phyloP scores from a whole-genome alignment of 176 grass and related monocot species.

The Rhynchospora tenuis region DNA sequence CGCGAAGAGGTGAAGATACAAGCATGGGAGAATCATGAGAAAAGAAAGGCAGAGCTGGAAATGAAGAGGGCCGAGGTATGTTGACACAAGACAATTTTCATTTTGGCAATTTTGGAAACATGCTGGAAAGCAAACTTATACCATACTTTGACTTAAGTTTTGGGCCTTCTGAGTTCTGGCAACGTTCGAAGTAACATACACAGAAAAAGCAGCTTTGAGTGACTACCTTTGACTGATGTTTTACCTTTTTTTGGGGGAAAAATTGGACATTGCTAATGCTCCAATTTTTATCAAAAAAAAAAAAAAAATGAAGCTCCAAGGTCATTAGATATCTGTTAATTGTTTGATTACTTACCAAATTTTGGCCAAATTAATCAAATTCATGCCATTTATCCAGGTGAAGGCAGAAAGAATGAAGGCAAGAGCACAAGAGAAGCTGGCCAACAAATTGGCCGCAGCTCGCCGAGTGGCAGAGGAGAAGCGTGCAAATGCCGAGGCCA shows the following conservation, averaged over 20 bases:
- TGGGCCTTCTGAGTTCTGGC: no score
- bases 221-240: background rate
- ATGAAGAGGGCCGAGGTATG: constrained; percentile 78
- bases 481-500: constrained; percentile 53
- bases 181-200: no score
- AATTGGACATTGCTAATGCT: no score
- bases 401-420: constrained; percentile 80
- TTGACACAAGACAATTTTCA: background rate
- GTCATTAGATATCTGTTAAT: background rate
- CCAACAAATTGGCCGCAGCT: constrained; percentile 46
- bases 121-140: background rate
- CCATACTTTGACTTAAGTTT: no score
- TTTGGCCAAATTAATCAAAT: background rate
- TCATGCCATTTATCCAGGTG: constrained; percentile 30
- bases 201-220: background rate
- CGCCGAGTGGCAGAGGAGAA: constrained; percentile 67
- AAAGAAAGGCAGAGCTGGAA: constrained; percentile 72
- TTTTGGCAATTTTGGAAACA: background rate
- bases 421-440: constrained; percentile 66
- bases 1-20: constrained; percentile 86
- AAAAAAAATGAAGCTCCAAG: no score
- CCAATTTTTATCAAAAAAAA: no score
- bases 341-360: background rate
- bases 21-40: constrained; percentile 96
- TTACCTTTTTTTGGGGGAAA: background rate